A percentile compares a stretch with the other conserved stretches of the same genome.
phyloP scores from a whole-genome alignment of 441 rosid species.

The Pelargonium australe region DNA sequence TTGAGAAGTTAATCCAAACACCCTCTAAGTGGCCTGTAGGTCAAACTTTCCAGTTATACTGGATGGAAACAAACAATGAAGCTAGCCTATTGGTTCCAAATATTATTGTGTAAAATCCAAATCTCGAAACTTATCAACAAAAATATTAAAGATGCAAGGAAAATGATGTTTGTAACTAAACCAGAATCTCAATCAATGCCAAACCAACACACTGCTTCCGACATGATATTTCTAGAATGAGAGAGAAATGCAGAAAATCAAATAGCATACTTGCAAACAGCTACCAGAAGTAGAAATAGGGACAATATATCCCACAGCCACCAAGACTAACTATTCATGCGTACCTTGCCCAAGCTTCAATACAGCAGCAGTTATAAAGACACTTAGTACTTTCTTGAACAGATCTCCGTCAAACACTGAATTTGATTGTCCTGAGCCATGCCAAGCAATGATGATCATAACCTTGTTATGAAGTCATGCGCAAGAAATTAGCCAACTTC shows the following conservation, averaged over 20 bases:
- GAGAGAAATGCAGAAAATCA: background rate
- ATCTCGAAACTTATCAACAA: no score
- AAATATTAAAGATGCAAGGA: no score
- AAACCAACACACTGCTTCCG: background rate
- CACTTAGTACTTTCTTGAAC: constrained; percentile 74
- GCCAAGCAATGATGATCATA: constrained; percentile 96
- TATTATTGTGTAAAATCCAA: no score
- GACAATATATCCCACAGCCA: constrained; percentile 5
- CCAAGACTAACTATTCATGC: background rate
- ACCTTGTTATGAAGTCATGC: no score
- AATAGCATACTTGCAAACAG: background rate
- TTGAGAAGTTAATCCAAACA: no score
- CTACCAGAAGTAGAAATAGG: background rate
- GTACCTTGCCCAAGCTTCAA: constrained; percentile 95
- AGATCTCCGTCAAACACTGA: constrained; percentile 47
- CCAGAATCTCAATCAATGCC: no score
- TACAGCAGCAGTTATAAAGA: constrained; percentile 94
- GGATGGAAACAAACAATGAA: no score
- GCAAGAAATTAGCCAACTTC: constrained; percentile 21
- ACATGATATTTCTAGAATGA: background rate
- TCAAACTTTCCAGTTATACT: no score
- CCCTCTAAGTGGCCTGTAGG: background rate
- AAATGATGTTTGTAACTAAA: no score
- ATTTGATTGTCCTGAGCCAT: constrained; percentile 54
- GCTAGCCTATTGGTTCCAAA: no score